phyloP scores from a whole-genome alignment of 176 grass and related monocot species.

The Themeda triandra region DNA sequence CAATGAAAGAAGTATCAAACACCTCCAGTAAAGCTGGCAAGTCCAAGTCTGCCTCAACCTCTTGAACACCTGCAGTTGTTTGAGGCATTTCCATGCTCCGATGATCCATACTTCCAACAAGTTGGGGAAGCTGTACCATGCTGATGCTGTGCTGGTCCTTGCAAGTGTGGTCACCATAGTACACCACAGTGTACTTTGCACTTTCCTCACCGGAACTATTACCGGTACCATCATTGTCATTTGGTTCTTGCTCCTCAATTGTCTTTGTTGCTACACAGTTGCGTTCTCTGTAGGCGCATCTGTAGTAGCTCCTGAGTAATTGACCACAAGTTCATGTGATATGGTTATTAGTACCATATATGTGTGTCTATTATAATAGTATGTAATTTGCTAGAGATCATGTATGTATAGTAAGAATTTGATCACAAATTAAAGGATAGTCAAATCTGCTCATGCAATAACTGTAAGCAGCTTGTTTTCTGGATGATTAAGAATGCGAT shows the following conservation, averaged over 20 bases:
- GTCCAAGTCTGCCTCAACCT: not conserved
- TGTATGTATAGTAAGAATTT: not conserved
- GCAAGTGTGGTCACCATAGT: constrained; percentile 20
- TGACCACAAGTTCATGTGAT: not conserved
- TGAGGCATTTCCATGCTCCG: not conserved
- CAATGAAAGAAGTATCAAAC: not conserved
- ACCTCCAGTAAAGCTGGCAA: constrained; percentile 21
- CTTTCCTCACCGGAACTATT: not conserved
- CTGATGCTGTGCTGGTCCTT: not conserved
- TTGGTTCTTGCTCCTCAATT: not conserved
- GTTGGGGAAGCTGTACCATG: not conserved
- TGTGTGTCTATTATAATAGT: too few species aligned
- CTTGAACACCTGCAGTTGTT: not conserved
- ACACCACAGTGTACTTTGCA: not conserved
- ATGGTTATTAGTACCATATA: not conserved
- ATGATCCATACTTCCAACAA: not conserved
- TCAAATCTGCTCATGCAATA: not conserved
- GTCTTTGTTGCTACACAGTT: constrained; percentile 28
- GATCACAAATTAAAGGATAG: too few species aligned
- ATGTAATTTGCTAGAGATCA: not conserved
- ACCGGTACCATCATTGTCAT: not conserved
- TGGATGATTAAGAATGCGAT: not conserved
- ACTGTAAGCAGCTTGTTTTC: not conserved
- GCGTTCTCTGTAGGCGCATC: constrained; percentile 13
- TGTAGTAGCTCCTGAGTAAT: constrained; percentile 25